Conservation (phyloP, 345 rosid species). For the Ricinus communis region DNA sequence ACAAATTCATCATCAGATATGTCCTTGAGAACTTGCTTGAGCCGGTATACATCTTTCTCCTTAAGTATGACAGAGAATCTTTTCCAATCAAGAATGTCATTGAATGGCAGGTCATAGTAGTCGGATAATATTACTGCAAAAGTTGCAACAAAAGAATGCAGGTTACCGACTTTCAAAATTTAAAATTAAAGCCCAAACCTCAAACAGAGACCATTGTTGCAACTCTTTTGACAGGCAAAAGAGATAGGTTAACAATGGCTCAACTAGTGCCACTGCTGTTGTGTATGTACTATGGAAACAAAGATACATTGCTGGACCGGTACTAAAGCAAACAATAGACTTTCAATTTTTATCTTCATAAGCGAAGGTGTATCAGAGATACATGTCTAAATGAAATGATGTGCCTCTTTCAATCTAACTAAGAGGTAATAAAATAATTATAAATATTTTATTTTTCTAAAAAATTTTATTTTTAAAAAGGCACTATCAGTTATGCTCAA, state of each 20-base stretch:
- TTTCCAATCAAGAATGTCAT: slow-evolving; percentile 75
- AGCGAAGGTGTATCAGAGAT: not conserved
- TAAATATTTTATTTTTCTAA: no score
- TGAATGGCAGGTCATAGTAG: slow-evolving; percentile 90
- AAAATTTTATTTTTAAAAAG: not conserved
- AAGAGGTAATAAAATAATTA: not conserved
- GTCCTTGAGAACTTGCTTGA: slow-evolving; percentile 71
- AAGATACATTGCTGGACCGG: not conserved
- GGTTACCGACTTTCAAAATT: not conserved
- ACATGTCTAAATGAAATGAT: not conserved
- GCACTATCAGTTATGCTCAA: not conserved
- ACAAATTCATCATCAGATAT: slow-evolving; percentile 68
- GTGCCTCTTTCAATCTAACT: not conserved
- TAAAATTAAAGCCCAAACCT: not conserved
- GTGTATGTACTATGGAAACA: not conserved
- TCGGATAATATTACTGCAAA: slow-evolving; percentile 78
- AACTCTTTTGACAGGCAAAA: slow-evolving; percentile 2
- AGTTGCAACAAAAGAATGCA: not conserved
- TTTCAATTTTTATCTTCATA: not conserved
- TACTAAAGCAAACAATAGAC: not conserved
- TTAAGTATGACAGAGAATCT: slow-evolving; percentile 73
- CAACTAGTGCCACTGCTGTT: no score
- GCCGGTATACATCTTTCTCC: slow-evolving; percentile 69
- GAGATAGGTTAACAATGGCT: not conserved
- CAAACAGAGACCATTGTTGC: not conserved